Evolutionary conservation across 2,329 filamentous ascomycete genomes (phyloP).

Genomic region (Parastagonospora avenae): DNA sequence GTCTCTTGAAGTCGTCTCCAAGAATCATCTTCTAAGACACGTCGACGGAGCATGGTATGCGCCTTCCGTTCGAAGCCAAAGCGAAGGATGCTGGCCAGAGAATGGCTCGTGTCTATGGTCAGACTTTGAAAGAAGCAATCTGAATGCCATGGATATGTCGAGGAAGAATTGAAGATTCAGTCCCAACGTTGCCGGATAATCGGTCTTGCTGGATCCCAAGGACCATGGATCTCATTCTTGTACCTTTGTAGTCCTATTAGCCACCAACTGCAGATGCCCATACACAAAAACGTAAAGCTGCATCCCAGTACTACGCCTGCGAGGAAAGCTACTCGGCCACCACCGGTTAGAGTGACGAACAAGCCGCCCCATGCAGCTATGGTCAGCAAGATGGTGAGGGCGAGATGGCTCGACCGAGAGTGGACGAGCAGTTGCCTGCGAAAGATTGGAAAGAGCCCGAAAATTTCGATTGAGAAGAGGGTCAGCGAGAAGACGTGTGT

Average conservation of each 20-base stretch:
- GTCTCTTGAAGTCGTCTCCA: slow-evolving; percentile 38
- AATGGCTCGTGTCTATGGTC: slow-evolving; percentile 36
- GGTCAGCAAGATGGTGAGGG: slow-evolving; percentile 76
- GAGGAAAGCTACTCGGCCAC: slow-evolving; percentile 63
- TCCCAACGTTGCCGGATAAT: slow-evolving; percentile 73
- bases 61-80: slow-evolving; percentile 13
- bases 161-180: slow-evolving; percentile 31
- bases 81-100: slow-evolving; percentile 35
- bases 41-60: slow-evolving; percentile 21
- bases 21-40: slow-evolving; percentile 20
- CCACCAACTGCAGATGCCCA: slow-evolving; percentile 98
- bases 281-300: slow-evolving; percentile 74
- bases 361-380: slow-evolving; percentile 80
- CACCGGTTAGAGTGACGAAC: slow-evolving; percentile 62
- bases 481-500: slow-evolving; percentile 95
- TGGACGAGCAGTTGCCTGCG: slow-evolving; percentile 83
- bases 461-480: slow-evolving; percentile 95
- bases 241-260: slow-evolving; percentile 96
- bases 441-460: slow-evolving; percentile 97
- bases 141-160: slow-evolving; percentile 14
- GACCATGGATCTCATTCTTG: slow-evolving; percentile 97
- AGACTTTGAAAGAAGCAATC: slow-evolving; percentile 33
- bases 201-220: slow-evolving; percentile 94
- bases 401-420: slow-evolving; percentile 79
- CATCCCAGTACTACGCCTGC: slow-evolving; percentile 77